Evolutionary conservation across 2,329 filamentous ascomycete species (phyloP).

Genomic region (Thelonectria blattea): DNA sequence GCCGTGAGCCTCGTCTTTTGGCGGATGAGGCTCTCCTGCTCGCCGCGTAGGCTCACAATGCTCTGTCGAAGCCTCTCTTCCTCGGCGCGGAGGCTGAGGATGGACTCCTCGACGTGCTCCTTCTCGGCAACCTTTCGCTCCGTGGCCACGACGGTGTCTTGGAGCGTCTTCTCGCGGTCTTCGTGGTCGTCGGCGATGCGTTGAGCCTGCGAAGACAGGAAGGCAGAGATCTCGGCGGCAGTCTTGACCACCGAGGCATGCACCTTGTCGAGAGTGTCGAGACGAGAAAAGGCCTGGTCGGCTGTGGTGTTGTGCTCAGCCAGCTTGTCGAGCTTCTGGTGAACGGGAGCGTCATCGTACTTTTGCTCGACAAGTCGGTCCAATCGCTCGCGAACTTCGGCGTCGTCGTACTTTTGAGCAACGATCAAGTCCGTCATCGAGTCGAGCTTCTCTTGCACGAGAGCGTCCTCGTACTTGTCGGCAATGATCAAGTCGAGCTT

Average conservation of each 20-base stretch:
- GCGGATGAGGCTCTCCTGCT: conserved; percentile 76
- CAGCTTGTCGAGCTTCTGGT: conserved; percentile 55
- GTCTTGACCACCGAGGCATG: conserved; percentile 86
- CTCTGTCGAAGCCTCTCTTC: conserved; percentile 60
- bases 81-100: conserved; percentile 58
- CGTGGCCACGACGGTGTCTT: conserved; percentile 80
- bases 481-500: conserved; percentile 39
- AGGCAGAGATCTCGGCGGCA: conserved; percentile 82
- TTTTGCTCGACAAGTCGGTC: conserved; percentile 62
- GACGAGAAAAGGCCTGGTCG: conserved; percentile 72
- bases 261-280: conserved; percentile 86
- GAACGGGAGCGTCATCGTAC: conserved; percentile 57
- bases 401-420: conserved; percentile 65
- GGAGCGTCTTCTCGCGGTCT: conserved; percentile 76
- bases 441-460: conserved; percentile 40
- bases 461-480: conserved; percentile 38
- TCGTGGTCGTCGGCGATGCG: conserved; percentile 79
- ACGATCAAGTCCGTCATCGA: conserved; percentile 36
- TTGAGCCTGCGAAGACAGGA: conserved; percentile 77
- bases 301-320: conserved; percentile 70
- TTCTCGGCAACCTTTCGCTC: conserved; percentile 75
- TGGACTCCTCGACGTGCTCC: conserved; percentile 64
- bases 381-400: conserved; percentile 44
- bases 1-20: conserved; percentile 83
- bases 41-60: conserved; percentile 64